These are phyloP conservation scores for Raddia guianensis DNA, from an alignment of 176 grass and related monocot genomes.

Conservation along the genomic window DNA sequence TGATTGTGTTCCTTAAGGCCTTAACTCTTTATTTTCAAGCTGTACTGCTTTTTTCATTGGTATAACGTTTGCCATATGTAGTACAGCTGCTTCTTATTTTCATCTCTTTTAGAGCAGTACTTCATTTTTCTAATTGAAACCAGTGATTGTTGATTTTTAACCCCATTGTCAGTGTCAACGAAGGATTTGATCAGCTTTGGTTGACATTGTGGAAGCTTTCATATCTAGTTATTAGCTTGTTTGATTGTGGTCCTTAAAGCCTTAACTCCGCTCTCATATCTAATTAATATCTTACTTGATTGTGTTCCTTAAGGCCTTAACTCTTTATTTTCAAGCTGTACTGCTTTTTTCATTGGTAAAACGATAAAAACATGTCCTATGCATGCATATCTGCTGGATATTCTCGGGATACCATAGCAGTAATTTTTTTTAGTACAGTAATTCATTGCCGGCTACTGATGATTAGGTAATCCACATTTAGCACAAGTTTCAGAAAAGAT, in stretches of 20 bases:
- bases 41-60: neutral
- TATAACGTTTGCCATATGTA: neutral
- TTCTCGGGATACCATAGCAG: neutral
- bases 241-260: neutral
- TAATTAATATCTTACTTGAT: neutral
- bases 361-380: neutral
- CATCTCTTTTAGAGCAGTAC: neutral
- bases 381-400: neutral
- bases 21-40: neutral
- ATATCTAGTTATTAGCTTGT: neutral
- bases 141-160: neutral
- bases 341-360: neutral
- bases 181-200: slow-evolving; percentile 10
- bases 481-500: neutral
- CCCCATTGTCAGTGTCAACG: neutral
- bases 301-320: neutral
- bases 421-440: neutral
- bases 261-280: neutral
- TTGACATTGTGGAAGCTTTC: neutral
- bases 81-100: neutral
- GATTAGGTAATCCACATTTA: neutral
- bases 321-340: neutral
- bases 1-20: neutral
- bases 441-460: neutral
- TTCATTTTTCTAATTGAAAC: neutral